phyloP scores from a whole-genome alignment of 306 rosid species.

The Adenanthera pavonina region DNA sequence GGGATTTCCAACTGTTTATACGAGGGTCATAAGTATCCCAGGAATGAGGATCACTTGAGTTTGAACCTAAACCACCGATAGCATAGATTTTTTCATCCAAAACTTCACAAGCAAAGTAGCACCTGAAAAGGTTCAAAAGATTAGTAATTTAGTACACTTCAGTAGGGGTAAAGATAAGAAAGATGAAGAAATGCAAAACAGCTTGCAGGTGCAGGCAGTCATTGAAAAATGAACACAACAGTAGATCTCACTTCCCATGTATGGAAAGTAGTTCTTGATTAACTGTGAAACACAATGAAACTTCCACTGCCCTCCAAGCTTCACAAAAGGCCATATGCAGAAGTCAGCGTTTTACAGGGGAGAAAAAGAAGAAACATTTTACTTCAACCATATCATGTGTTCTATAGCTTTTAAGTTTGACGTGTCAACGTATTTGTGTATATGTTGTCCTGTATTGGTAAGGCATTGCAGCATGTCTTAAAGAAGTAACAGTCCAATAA shows the following conservation, averaged over 20 bases:
- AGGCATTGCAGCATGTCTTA: not conserved
- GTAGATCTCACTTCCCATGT: not conserved
- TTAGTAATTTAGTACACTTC: slow-evolving; percentile 11
- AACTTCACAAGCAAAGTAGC: slow-evolving; percentile 83
- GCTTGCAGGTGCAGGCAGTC: not conserved
- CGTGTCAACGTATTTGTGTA: no score
- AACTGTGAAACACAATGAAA: not conserved
- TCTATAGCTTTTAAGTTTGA: no score
- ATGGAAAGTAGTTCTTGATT: slow-evolving; percentile 11
- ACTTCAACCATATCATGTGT: not conserved
- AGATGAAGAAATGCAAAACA: slow-evolving; percentile 8
- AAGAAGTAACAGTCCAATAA: not conserved
- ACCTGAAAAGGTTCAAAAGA: slow-evolving; percentile 58
- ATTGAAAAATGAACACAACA: not conserved
- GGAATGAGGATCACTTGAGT: slow-evolving; percentile 70
- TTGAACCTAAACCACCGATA: slow-evolving; percentile 78
- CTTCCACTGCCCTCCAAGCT: not conserved
- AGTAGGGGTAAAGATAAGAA: slow-evolving; percentile 2
- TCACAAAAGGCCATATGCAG: not conserved
- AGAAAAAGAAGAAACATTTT: not conserved
- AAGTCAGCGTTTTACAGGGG: not conserved
- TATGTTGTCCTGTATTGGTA: not conserved
- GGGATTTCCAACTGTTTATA: slow-evolving; percentile 61
- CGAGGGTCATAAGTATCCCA: slow-evolving; percentile 81
- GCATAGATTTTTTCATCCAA: slow-evolving; percentile 74